Percentiles rank a stretch among this genome's conserved stretches.
These are phyloP conservation scores for Ambrosiella cleistominuta DNA, from an alignment of 2,329 filamentous ascomycete species.

Conservation along the genomic window DNA sequence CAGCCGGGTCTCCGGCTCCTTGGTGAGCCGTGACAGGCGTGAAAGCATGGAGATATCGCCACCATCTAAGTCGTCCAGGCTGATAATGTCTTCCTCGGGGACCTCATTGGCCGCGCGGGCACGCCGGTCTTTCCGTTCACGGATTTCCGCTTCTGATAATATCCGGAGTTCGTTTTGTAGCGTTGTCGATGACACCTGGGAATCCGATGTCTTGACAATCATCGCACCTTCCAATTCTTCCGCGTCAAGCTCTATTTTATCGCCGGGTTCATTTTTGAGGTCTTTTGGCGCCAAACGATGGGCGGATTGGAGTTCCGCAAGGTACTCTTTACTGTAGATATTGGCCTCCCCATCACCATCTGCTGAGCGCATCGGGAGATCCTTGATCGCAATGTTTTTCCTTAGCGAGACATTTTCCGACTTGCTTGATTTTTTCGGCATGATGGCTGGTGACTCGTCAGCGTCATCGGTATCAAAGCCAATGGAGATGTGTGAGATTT, in stretches of 20 bases:
- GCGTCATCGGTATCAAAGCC: conserved; percentile 40
- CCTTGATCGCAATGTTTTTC: conserved; percentile 29
- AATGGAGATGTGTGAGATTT: conserved; percentile 56
- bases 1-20: conserved; percentile 55
- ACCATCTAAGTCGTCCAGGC: conserved; percentile 30
- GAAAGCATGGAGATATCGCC: conserved; percentile 14
- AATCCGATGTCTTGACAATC: conserved; percentile 37
- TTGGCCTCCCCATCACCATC: conserved; percentile 50
- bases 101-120: conserved; percentile 57
- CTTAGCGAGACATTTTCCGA: conserved; percentile 48
- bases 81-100: conserved; percentile 38
- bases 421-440: conserved; percentile 49
- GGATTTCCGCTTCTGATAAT: conserved; percentile 68
- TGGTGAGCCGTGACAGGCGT: conserved; percentile 22
- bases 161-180: conserved; percentile 33
- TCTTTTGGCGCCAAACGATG: conserved; percentile 66
- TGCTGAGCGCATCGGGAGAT: conserved; percentile 37
- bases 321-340: conserved; percentile 69
- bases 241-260: conserved; percentile 35
- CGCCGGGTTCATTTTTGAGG: conserved; percentile 27
- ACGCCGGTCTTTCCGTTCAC: conserved; percentile 76
- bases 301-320: conserved; percentile 69
- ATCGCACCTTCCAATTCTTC: conserved; percentile 45
- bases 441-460: conserved; percentile 33
- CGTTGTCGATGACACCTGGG: conserved; percentile 11